Evolutionary conservation across 2,329 filamentous ascomycete genomes (phyloP).

Genomic region (Fusarium secorum): DNA sequence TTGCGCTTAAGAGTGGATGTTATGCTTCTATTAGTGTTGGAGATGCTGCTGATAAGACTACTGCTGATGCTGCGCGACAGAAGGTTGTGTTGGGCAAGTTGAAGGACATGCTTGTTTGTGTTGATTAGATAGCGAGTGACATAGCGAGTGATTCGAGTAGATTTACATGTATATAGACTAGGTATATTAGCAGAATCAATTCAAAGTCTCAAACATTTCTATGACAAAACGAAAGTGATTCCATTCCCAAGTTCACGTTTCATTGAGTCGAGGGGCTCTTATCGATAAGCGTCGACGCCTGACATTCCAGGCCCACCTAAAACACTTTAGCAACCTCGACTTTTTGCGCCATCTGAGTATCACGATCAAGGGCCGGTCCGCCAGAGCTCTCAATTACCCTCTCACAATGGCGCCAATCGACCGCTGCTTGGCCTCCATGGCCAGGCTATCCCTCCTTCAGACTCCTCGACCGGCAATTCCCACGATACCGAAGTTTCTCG

Average conservation of each 20-base stretch:
- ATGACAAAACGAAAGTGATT: not conserved
- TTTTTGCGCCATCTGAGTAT: constrained; percentile 37
- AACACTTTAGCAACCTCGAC: constrained; percentile 29
- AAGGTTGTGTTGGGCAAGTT: constrained; percentile 45
- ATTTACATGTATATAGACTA: not conserved
- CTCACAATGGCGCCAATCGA: constrained; percentile 59
- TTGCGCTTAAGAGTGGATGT: constrained; percentile 62
- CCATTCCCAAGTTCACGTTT: not conserved
- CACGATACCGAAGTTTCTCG: constrained; percentile 58
- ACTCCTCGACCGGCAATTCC: constrained; percentile 52
- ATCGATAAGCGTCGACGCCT: constrained; percentile 41
- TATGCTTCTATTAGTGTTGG: constrained; percentile 71
- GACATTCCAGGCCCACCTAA: constrained; percentile 32
- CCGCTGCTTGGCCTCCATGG: constrained; percentile 63
- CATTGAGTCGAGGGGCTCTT: constrained; percentile 10
- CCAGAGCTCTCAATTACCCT: constrained; percentile 41
- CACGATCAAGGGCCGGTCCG: constrained; percentile 25
- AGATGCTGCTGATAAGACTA: constrained; percentile 66
- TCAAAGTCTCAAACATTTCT: not conserved
- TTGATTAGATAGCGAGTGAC: not conserved
- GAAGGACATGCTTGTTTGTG: constrained; percentile 44
- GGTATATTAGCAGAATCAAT: not conserved
- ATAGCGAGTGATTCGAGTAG: not conserved
- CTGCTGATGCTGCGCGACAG: constrained; percentile 48
- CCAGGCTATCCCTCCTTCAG: constrained; percentile 57